Conservation (phyloP, 73 alveolate species). For the Paramecium caudatum region DNA sequence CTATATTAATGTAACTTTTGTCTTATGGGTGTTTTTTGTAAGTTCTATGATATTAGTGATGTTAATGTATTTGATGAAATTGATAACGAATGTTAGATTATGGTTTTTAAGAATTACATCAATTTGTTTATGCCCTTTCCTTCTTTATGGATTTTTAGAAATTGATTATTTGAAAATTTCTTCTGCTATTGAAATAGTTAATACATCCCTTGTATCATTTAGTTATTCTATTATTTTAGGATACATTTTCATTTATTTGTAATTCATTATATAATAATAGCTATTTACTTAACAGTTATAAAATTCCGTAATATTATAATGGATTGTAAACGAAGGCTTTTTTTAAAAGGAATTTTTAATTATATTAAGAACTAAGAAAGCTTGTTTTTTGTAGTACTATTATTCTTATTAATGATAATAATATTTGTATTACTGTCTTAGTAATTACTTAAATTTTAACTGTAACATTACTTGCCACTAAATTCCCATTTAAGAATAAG, state of each 20-base stretch:
- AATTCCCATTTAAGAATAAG: slow-evolving; percentile 11
- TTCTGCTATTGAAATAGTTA: background rate
- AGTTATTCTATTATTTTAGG: background rate
- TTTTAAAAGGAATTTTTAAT: slow-evolving; percentile 22
- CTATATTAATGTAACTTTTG: background rate
- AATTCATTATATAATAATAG: background rate
- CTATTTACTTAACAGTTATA: background rate
- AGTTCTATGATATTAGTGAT: background rate
- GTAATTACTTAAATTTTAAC: background rate
- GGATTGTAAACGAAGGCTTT: slow-evolving; percentile 57
- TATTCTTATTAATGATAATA: background rate
- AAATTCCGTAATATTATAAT: background rate
- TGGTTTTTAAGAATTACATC: background rate
- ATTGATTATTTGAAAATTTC: background rate
- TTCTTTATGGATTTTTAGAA: slow-evolving; percentile 9
- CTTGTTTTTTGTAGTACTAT: background rate
- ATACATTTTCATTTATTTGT: slow-evolving; percentile 7
- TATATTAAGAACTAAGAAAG: background rate
- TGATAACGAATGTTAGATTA: background rate
- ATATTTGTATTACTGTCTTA: background rate
- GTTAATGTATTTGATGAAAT: background rate
- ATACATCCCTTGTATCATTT: background rate
- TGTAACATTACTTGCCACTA: slow-evolving; percentile 22
- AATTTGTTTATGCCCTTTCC: background rate
- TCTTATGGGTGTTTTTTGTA: slow-evolving; percentile 2